Evolutionary conservation across 2,329 filamentous ascomycete genomes (phyloP), one percentile per base, ranked within the genome.

Genomic region (Aspergillus intermedius): DNA sequence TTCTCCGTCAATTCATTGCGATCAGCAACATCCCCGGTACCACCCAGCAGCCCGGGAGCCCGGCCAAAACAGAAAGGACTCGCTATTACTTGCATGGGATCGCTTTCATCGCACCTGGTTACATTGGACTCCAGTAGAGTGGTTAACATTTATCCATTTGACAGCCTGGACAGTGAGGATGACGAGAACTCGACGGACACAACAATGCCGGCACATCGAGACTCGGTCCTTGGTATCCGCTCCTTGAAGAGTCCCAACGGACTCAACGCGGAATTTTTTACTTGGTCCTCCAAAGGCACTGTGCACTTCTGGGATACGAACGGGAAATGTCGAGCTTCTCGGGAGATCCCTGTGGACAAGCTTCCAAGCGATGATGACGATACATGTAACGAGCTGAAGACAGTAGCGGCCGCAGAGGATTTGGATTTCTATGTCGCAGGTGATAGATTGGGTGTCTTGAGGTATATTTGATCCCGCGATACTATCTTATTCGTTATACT

Each of bases 371-470:
- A 65, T 41, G 72, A 76, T 32, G 67, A 70, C 6, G 74, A 77
- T 30, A 47, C 66, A 5, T 51, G 59, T 13, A 84, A 84, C 51
- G 81, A 83, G 58, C 63, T 84, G 35, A 81, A 74, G 54, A 73
- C 78, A 6, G 68, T 82, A n/a, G 68, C 73, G 49, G 77, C 84
- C 13, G 83, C 84, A 1, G 73, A 75, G 22, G 75, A 80, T 35
- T 84, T 81, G 28, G 77, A 78, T 41, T 77, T 83, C 40, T 80
- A 97, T 52, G 78, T 91, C n/a, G 82, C 87, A 3, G 91, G 90
- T 5, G 93, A 98, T 68, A 88, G 83, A 59, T 80, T 87, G 52
- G 93, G 93, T n/a, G 80, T 95, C 12, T 69, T 98, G 42, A 76
- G 77, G 73, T 80, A 65, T 53, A 8, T 22, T 48, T 15, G 37